Evolutionary conservation across 1,284 basidiomycete genomes (phyloP).

Genomic region (Cutaneotrichosporon sp.): DNA sequence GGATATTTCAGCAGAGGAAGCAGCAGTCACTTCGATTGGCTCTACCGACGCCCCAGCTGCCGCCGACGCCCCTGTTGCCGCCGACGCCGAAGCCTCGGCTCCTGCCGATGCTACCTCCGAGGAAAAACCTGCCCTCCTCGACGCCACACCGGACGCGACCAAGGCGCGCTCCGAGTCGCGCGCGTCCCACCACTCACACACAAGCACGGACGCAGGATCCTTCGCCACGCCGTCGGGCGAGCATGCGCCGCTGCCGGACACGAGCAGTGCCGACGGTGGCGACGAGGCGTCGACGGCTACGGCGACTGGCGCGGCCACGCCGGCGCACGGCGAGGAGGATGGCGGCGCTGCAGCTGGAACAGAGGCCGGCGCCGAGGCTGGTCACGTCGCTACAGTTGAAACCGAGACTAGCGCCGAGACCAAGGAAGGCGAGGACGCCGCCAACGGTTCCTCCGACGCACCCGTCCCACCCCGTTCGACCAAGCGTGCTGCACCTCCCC

Average conservation of each 20-base stretch:
- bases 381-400: conserved; percentile 5
- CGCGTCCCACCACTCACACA: background rate
- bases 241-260: conserved; percentile 4
- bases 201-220: conserved; percentile 2
- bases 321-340: background rate
- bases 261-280: background rate
- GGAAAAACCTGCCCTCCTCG: background rate
- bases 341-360: conserved; percentile 4
- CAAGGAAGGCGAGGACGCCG: conserved; percentile 1
- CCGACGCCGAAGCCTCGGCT: background rate
- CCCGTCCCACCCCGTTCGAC: background rate
- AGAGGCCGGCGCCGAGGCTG: conserved; percentile 7
- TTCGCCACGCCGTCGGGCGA: conserved; percentile 12
- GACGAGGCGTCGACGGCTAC: background rate
- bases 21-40: background rate
- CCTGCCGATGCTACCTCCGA: background rate
- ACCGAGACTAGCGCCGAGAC: background rate
- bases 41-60: background rate
- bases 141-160: background rate
- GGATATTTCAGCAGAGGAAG: too few species aligned
- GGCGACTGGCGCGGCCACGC: background rate
- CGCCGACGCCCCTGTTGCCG: background rate
- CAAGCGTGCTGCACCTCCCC: conserved; percentile 18
- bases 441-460: background rate
- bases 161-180: conserved; percentile 4